Conservation (phyloP, 257 asterid genomes). For the Solanum lycopersicoides region DNA sequence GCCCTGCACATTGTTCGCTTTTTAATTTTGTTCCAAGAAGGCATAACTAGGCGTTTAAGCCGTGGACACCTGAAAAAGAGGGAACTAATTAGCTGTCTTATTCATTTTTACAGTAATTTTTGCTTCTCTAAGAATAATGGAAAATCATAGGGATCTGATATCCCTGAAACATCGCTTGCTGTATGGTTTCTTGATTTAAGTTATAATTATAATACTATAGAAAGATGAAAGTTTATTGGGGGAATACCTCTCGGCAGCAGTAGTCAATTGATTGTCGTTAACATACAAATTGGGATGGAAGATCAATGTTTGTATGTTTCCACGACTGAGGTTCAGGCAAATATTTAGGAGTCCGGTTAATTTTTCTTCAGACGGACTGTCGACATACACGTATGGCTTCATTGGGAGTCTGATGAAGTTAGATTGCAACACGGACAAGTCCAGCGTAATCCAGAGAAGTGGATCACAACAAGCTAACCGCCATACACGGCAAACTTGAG, state of each 20-base stretch:
- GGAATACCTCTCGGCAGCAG: constrained; percentile 61
- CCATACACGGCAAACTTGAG: constrained; percentile 71
- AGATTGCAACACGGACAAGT: constrained; percentile 43
- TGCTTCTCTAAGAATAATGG: neutral
- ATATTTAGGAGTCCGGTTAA: constrained; percentile 56
- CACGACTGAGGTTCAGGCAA: constrained; percentile 49
- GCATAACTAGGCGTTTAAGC: constrained; percentile 71
- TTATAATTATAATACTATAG: neutral
- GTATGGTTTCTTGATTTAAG: neutral
- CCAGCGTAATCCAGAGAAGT: constrained; percentile 65
- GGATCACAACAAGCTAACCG: constrained; percentile 63
- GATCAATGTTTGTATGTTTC: constrained; percentile 43
- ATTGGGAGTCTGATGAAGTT: constrained; percentile 64
- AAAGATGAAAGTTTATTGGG: neutral
- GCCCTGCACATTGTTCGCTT: constrained; percentile 55
- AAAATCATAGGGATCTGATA: neutral
- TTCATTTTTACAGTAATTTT: neutral
- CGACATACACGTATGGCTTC: constrained; percentile 74
- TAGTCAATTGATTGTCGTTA: constrained; percentile 61
- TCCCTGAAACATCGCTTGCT: neutral
- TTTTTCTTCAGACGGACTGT: constrained; percentile 49
- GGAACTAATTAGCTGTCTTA: neutral
- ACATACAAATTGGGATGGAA: constrained; percentile 61
- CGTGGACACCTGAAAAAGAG: constrained; percentile 49
- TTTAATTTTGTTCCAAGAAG: constrained; percentile 74